phyloP scores from a whole-genome alignment of 345 rosid genomes.

The Passiflora organensis region DNA sequence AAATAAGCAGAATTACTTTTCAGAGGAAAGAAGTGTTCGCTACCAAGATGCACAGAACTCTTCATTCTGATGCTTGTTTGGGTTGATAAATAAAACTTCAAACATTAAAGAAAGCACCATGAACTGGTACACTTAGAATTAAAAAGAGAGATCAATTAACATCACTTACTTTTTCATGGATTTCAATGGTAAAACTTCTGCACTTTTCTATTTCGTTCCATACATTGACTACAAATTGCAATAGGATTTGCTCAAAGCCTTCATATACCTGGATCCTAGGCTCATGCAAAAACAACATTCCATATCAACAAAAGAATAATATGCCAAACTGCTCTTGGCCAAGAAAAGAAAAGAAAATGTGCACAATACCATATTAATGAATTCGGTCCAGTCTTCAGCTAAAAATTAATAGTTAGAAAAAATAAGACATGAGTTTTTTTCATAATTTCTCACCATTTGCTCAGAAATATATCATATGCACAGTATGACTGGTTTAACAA shows the following conservation, averaged over 20 bases:
- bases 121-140: neutral
- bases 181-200: conserved; percentile 21
- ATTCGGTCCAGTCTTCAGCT: neutral
- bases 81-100: neutral
- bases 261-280: conserved; percentile 54
- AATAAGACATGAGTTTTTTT: no score
- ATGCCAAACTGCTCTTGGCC: neutral
- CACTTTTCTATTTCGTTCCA: conserved; percentile 63
- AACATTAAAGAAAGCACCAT: neutral
- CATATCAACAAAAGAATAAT: conserved; percentile 4
- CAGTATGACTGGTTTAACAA: no score
- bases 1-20: conserved; percentile 7
- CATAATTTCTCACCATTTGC: no score
- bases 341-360: neutral
- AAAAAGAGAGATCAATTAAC: neutral
- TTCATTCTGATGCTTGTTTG: neutral
- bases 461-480: no score
- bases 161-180: conserved; percentile 40
- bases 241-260: conserved; percentile 49
- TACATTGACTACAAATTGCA: conserved; percentile 50
- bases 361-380: neutral
- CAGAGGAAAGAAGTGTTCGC: neutral
- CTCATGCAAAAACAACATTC: conserved; percentile 8
- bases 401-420: no score
- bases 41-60: neutral